A percentile compares a stretch with the other conserved stretches of the same genome.
These are phyloP conservation scores for Lentinus brumalis DNA, from an alignment of 768 basidiomycete species.

Conservation along the genomic window DNA sequence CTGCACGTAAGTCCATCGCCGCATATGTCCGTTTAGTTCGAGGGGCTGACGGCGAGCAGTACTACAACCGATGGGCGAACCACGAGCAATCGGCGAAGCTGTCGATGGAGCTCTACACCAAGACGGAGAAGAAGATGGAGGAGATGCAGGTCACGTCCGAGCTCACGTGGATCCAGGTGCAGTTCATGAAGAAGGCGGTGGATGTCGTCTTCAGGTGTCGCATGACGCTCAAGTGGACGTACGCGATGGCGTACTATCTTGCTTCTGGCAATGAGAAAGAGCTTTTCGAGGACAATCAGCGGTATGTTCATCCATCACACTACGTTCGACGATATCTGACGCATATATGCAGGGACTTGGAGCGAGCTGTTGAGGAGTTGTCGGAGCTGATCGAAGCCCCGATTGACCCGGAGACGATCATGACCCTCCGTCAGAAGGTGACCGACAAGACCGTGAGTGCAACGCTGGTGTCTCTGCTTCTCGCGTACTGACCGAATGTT, in stretches of 20 bases:
- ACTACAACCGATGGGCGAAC: conserved; percentile 99
- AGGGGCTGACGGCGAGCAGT: conserved; percentile 48
- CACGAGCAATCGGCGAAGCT: conserved; percentile 99
- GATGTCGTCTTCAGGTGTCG: conserved; percentile 89
- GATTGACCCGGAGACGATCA: conserved; percentile 82
- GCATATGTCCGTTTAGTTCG: neutral
- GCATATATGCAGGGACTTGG: conserved; percentile 67
- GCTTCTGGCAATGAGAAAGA: conserved; percentile 90
- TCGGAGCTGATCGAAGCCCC: conserved; percentile 92
- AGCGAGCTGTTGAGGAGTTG: conserved; percentile 92
- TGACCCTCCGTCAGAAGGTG: conserved; percentile 83
- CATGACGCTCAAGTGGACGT: conserved; percentile 98
- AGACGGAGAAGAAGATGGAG: conserved; percentile 99
- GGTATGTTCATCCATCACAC: conserved; percentile 43
- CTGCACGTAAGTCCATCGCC: conserved; percentile 70
- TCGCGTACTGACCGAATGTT: neutral
- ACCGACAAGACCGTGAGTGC: conserved; percentile 88
- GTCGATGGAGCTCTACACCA: conserved; percentile 85
- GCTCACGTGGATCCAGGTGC: conserved; percentile 97
- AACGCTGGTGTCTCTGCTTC: neutral
- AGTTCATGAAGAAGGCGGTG: conserved; percentile 98
- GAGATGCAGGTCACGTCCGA: conserved; percentile 94
- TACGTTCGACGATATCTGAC: conserved; percentile 1
- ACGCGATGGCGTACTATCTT: conserved; percentile 98
- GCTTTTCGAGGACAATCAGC: conserved; percentile 96